Evolutionary conservation across 345 rosid species (phyloP), one percentile per base, ranked within the genome.

Genomic region (Euphorbia lathyris): DNA sequence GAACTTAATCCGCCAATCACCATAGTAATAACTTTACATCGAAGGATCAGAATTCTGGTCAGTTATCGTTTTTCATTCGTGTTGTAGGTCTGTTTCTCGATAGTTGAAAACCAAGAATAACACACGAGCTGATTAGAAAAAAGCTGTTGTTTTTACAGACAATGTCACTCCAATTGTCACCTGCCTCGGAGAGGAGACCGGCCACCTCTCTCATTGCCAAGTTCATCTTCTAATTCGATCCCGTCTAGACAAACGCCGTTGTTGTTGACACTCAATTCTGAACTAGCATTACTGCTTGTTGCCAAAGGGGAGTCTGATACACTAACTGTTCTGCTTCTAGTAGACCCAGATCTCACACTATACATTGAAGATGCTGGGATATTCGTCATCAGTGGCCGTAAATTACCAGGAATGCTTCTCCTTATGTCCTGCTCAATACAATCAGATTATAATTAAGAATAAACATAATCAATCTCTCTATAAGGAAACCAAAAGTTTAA

Each of bases 281-380:
- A 95, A 77, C 98, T 92, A 47, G 94, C 99, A 72, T 90, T 92
- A 74, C 99, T 95, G 84, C 98, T 95, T 20, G 98, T 92, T 50
- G 96, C 98, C n/a, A 87, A 79, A 45, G 98, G 99, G 22, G 97
- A 95, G 76, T 88, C 98, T 16, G 90, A 81, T n/a, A 86, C 88
- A 66, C 94, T 90, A 71, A 84, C 30, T 3, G 92, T 86, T 73
- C 90, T 80, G 79, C 87, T 85, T 70, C 89, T 72, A 64, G 85
- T 50, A 68, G 86, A 88, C 65, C 96, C 98, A 61, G 97, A 86
- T 78, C 99, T 92, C 79, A 90, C 93, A 60, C 98, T 96, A 77
- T 92, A 96, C 97, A 92, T 84, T 66, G 96, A 92, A 20, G 99
- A 92, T 71, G 97, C 97, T 58, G 99, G 99, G 72, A 95, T 92